Conservation (phyloP, 2,329 filamentous ascomycete genomes). For the Cordyceps pruinosa region DNA sequence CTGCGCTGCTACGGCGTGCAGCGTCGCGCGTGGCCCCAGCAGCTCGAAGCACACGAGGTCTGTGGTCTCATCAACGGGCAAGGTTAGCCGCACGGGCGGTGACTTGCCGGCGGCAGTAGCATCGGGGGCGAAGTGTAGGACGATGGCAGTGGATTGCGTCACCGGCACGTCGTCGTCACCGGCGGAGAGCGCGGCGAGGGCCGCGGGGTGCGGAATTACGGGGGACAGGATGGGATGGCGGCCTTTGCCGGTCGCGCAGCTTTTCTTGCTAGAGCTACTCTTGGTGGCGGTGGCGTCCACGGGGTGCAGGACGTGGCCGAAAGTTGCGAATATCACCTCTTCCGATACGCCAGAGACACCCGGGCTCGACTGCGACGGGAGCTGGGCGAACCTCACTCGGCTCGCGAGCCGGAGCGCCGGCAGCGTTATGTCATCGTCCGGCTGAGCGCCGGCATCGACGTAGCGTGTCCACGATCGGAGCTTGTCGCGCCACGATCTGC, state of each 20-base stretch:
- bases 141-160: conserved; percentile 26
- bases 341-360: neutral
- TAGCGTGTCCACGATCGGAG: conserved; percentile 26
- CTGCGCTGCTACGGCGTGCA: conserved; percentile 25
- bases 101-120: conserved; percentile 4
- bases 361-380: neutral
- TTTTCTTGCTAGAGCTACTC: neutral
- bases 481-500: conserved; percentile 30
- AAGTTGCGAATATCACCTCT: conserved; percentile 28
- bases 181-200: conserved; percentile 32
- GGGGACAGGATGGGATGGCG: conserved; percentile 36
- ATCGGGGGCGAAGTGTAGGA: conserved; percentile 41
- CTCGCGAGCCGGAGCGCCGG: neutral
- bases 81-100: conserved; percentile 23
- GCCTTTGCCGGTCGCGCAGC: neutral
- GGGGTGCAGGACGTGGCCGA: conserved; percentile 44
- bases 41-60: conserved; percentile 24
- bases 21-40: conserved; percentile 22
- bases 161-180: conserved; percentile 22
- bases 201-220: conserved; percentile 39
- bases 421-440: neutral
- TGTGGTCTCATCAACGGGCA: conserved; percentile 25
- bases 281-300: conserved; percentile 13
- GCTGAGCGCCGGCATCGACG: conserved; percentile 17
- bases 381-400: neutral